Base-by-base conservation (phyloP, 768 basidiomycete species). In the Tricholoma sp. region DNA sequence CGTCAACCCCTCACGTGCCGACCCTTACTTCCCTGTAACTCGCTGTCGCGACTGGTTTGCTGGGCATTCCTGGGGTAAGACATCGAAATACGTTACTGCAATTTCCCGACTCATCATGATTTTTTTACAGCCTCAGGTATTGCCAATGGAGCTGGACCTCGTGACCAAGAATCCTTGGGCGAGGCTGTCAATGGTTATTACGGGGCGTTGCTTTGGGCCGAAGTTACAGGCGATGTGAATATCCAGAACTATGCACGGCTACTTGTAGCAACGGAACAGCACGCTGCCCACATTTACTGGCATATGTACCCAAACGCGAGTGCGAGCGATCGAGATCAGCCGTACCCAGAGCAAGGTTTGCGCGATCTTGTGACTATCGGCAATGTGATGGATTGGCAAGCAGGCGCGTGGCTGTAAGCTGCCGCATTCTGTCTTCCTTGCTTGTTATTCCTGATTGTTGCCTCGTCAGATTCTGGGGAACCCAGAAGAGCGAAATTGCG, bases 101-200 rank as follows among this genome's bases (percentile, higher is more conserved):
- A 53, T 18, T 39, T 5, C 18, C 2, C 24, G 4, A 9, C 36
- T 3, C 54, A 17, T 29, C n/a, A 12, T 13, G 13, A 15, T 7
- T 20, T 10, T 39, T 8, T 15, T 20, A 24, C 48, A 72, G 70
- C 71, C 29, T 72, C 70, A 11, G 72, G 72, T 17, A 68, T 73
- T 12, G 68, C 70, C 24, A 69, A 69, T 44, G 70, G 70, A 31
- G 72, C 64, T 2, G 70, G 70, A 3, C 60, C 67, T 34, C 67
- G 70, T 41, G 70, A 73, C 50, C 66, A 73, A 58, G 72, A 73
- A 37, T 71, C 72, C 13, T 50, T 60, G 3, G 68, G 70, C 13
- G 72, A 73, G 56, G 72, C 69, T 15, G 63, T 71, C 37, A 73
- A 73, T 36, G 72, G 64, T 12, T 73, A 73, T 50, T 73, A 73